Base-by-base conservation (phyloP, 1,139 yeast genomes). In the Geotrichum reessii region DNA sequence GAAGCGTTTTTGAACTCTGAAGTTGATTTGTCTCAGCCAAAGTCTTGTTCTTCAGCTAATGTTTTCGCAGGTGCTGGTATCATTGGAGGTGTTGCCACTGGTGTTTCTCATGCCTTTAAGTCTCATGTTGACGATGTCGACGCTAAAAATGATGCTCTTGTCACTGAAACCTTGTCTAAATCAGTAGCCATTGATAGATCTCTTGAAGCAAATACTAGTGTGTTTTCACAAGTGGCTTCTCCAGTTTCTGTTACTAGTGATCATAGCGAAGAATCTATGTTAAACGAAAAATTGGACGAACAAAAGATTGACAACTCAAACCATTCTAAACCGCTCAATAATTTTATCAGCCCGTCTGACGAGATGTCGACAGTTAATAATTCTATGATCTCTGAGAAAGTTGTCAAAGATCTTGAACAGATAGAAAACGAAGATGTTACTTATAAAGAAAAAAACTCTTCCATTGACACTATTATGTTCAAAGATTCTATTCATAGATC, bases 401-500 rank as follows among this genome's bases (percentile, higher is more conserved):
- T 7, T 37, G 44, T 12, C 3, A 37, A 17, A n/a, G 21, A 12
- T 19, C n/a, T 19, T 14, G 44, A 37, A 37, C 3, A 37, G 17
- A n/a, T 19, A 5, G 21, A n/a, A 5, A 8, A 11, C 17, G 44
- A 37, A 37, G 19, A 5, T 37, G 19, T 37, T 37, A 8, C 21
- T 4, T 7, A 14, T 37, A 17, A 12, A 37, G 2, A n/a, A 8
- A 17, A 2, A 14, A 14, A 9, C 7, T 3, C 44, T 37, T 5
- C 17, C n/a, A 14, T n/a, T n/a, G 21, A 37, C 7, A 19, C 21
- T 37, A 37, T 37, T 12, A 37, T 2, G 17, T 37, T 37, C n/a
- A n/a, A n/a, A n/a, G 44, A 37, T n/a, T 9, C 47, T 24, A 17
- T 44, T 22, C 56, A 53, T 8, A 37, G 52, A 42, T 54, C 57